phyloP scores from a whole-genome alignment of 164 flowering plant genomes.

The Macadamia integrifolia region DNA sequence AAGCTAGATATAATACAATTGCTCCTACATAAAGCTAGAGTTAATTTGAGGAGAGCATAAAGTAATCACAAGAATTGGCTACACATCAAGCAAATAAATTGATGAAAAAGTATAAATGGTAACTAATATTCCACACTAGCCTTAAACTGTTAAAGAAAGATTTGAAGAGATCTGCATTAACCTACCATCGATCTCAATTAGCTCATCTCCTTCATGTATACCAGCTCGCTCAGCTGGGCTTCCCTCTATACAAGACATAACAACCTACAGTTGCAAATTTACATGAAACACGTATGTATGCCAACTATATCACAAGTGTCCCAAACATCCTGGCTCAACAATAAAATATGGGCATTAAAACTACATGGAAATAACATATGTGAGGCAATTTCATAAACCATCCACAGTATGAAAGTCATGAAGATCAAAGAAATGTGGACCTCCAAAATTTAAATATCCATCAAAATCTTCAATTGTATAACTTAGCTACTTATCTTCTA shows the following conservation, averaged over 20 bases:
- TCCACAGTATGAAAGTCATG: not conserved
- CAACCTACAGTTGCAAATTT: conserved; percentile 46
- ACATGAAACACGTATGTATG: not conserved
- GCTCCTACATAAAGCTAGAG: not conserved
- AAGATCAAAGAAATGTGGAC: not conserved
- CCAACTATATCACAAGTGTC: not conserved
- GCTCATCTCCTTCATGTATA: conserved; percentile 86
- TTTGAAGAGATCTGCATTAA: not conserved
- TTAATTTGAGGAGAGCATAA: not conserved
- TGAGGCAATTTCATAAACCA: not conserved
- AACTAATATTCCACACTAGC: not conserved
- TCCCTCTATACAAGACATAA: conserved; percentile 76
- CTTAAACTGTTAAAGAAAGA: not conserved
- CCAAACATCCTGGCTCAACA: not conserved
- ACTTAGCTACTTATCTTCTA: not conserved
- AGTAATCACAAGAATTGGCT: not conserved
- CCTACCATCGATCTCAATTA: conserved; percentile 85
- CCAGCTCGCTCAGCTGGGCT: conserved; percentile 98
- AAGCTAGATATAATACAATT: not conserved
- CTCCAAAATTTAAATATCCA: not conserved
- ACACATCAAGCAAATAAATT: not conserved
- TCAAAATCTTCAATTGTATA: not conserved
- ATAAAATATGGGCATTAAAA: not conserved
- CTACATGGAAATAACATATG: not conserved
- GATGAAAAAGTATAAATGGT: not conserved